Base-by-base conservation (phyloP, 176 grass and related monocot genomes). In the Poa pratensis region DNA sequence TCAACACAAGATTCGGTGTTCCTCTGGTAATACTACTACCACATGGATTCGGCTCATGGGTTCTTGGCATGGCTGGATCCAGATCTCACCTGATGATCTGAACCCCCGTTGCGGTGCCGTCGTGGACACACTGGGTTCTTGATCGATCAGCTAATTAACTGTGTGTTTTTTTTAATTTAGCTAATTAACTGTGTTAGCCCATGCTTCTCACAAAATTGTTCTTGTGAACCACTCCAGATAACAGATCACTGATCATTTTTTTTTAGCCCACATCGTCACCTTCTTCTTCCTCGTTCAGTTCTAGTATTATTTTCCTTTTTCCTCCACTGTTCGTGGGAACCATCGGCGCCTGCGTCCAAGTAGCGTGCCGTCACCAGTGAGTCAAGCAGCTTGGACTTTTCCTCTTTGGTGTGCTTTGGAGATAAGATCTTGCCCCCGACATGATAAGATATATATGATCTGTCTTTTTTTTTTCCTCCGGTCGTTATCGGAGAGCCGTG, bases 301-400 rank as follows among this genome's bases (percentile, higher is more conserved):
- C n/a, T 39, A 39, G 9, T 10, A 10, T 2, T 58, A 20, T 23
- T 39, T 51, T 6, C 34, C 34, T 12, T 65, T 24, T 40, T 37
- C 23, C 24, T 32, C 0, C 14, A 2, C 5, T 16, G 60, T 28
- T 28, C 14, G 24, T 32, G 1, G 61, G 26, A 16, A 64, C 61
- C 26, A 32, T 63, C 60, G 5, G 24, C 82, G 32, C 28, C 34
- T 11, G 35, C 12, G 50, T 42, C 46, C 26, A 37, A 17, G 27
- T 20, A 78, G 45, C 43, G 45, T 39, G 79, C 5, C 65, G 24
- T 87, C 80, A 79, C 9, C 12, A 3, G 8, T 51, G 84, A 51
- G 48, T 78, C 84, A 74, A 4, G 13, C 39, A 19, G 49, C 11
- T 68, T 61, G 85, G 80, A 87, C 50, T 60, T 58, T 69, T 80